A percentile compares a stretch with the other conserved stretches of the same genome.
phyloP scores from a whole-genome alignment of 352 stramenopile species.

The Phytopythium kandeliae region DNA sequence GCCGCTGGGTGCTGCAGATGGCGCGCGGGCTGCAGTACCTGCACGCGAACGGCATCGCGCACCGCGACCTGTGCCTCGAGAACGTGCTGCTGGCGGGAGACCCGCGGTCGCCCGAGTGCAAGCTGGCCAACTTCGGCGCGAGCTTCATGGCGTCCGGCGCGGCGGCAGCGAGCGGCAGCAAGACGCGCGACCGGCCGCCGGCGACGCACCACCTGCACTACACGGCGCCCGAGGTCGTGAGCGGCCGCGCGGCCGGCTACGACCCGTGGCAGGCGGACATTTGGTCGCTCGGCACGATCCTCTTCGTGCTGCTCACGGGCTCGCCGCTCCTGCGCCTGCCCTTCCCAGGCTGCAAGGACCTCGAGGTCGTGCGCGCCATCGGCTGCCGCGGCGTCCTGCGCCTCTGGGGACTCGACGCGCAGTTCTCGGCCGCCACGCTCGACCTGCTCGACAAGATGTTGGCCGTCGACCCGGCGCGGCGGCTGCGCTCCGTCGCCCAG shows the following conservation, averaged over 20 bases:
- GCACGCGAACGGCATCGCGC: conserved; percentile 34
- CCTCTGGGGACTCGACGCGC: conserved; percentile 36
- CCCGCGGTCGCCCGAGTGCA: conserved; percentile 42
- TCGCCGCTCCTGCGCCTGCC: conserved; percentile 42
- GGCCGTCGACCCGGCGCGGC: conserved; percentile 23
- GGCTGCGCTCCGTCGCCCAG: conserved; percentile 20
- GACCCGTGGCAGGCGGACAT: conserved; percentile 54
- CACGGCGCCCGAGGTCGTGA: conserved; percentile 45
- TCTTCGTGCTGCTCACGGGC: conserved; percentile 71
- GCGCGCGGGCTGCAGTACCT: conserved; percentile 33
- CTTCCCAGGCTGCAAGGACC: conserved; percentile 32
- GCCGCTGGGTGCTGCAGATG: conserved; percentile 37
- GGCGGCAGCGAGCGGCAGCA: conserved; percentile 6
- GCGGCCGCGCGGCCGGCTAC: conserved; percentile 26
- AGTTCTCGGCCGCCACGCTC: conserved; percentile 32
- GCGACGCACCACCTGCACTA: conserved; percentile 45
- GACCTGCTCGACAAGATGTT: conserved; percentile 39
- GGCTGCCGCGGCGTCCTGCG: conserved; percentile 37
- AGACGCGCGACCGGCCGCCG: conserved; percentile 25
- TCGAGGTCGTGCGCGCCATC: conserved; percentile 32
- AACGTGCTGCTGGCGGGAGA: conserved; percentile 45
- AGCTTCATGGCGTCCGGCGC: conserved; percentile 19
- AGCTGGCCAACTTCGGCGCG: conserved; percentile 62
- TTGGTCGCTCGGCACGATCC: conserved; percentile 62
- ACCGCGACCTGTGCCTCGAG: conserved; percentile 51